These are phyloP conservation scores for Coelastrella sp. DNA, from an alignment of 139 green algal species.

Conservation along the genomic window DNA sequence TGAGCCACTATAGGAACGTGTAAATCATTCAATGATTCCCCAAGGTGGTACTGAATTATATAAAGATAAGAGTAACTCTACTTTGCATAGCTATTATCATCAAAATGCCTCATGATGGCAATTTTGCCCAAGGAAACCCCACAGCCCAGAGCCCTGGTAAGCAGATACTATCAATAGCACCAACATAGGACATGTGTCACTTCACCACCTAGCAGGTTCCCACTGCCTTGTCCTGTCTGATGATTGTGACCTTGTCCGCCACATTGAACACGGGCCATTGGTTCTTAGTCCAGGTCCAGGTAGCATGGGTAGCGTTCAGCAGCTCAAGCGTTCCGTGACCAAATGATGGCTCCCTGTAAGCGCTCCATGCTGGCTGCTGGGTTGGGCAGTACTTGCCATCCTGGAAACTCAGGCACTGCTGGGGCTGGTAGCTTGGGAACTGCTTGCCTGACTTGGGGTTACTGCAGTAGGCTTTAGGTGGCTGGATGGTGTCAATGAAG, in stretches of 20 bases:
- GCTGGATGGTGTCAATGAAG: slow-evolving; percentile 35
- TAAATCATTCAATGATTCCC: too few species aligned
- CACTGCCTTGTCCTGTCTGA: background rate
- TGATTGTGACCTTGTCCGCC: slow-evolving; percentile 24
- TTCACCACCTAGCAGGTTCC: background rate
- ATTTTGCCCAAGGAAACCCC: too few species aligned
- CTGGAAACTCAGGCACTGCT: slow-evolving; percentile 1
- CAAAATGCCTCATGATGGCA: too few species aligned
- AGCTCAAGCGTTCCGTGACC: slow-evolving; percentile 74
- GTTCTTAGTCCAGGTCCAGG: slow-evolving; percentile 78
- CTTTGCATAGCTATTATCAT: too few species aligned
- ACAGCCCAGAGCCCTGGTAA: too few species aligned
- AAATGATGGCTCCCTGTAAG: slow-evolving; percentile 75
- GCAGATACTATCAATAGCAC: too few species aligned
- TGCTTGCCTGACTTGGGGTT: background rate
- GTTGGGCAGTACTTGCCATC: background rate
- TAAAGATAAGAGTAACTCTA: too few species aligned
- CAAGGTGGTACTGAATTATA: too few species aligned
- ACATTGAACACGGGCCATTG: slow-evolving; percentile 39
- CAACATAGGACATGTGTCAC: too few species aligned
- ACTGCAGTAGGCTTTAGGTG: background rate
- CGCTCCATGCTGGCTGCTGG: slow-evolving; percentile 66
- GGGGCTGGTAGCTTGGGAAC: slow-evolving; percentile 26
- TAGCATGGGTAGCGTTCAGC: slow-evolving; percentile 70
- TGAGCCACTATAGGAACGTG: too few species aligned